Conservation (phyloP, 2,329 filamentous ascomycete species). For the Clonostachys rhizophaga region DNA sequence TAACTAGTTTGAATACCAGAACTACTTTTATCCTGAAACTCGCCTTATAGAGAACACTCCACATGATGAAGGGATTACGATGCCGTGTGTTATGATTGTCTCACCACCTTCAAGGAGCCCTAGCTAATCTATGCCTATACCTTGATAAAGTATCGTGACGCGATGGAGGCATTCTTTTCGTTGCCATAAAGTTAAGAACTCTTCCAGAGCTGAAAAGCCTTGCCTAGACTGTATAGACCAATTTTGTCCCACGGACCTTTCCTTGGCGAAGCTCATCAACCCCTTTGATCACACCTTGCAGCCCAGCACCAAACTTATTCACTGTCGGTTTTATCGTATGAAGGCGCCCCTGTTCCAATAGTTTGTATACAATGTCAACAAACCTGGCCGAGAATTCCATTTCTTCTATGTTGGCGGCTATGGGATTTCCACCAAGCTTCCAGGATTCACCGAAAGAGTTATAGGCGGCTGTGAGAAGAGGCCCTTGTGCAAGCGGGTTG, state of each 20-base stretch:
- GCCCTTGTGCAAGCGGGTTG: constrained; percentile 5
- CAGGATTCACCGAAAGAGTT: constrained; percentile 28
- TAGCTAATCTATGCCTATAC: no score
- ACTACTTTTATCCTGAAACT: no score
- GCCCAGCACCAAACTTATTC: constrained; percentile 13
- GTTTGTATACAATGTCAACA: constrained; percentile 19
- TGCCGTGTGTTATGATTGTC: no score
- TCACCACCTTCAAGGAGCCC: no score
- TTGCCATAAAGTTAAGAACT: no score
- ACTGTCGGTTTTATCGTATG: constrained; percentile 18
- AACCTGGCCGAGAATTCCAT: constrained; percentile 30
- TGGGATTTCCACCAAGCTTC: constrained; percentile 8
- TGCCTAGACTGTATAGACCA: constrained; percentile 24
- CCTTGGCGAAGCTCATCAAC: constrained; percentile 20
- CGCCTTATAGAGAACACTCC: no score
- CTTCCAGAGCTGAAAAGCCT: no score
- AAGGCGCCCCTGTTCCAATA: constrained; percentile 27
- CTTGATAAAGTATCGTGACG: no score
- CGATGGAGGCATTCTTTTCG: no score
- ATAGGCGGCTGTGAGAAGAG: constrained; percentile 27
- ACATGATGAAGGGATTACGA: no score
- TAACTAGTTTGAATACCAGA: no score
- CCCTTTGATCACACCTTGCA: constrained; percentile 25
- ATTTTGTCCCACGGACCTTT: constrained; percentile 31
- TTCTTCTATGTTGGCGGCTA: constrained; percentile 11